Evolutionary conservation across 169 alveolate genomes (phyloP).

Genomic region (Cryptosporidium xiaoi): DNA sequence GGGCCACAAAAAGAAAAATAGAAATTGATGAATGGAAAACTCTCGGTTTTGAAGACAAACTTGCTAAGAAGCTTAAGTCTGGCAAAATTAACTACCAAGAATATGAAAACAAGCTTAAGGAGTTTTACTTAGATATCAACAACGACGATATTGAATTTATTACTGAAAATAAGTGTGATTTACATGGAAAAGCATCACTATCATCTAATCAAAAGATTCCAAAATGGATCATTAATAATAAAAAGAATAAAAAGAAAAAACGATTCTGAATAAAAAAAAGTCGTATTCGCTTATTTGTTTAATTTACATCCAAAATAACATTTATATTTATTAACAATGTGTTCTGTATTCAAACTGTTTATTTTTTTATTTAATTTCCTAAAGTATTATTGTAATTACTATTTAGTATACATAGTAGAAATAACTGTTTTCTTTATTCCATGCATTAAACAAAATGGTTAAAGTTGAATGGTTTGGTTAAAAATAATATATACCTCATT

Average conservation of each 20-base stretch:
- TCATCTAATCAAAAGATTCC: conserved; percentile 17
- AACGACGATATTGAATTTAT: neutral
- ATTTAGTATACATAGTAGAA: no score
- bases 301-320: no score
- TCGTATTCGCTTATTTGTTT: no score
- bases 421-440: no score
- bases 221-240: conserved; percentile 38
- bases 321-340: no score
- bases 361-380: no score
- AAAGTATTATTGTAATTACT: no score
- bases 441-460: no score
- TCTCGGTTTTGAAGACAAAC: conserved; percentile 83
- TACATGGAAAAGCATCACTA: neutral
- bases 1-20: conserved; percentile 78
- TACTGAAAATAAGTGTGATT: neutral
- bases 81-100: conserved; percentile 82
- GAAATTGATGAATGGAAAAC: conserved; percentile 85
- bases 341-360: no score
- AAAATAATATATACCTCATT: no score
- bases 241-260: conserved; percentile 48
- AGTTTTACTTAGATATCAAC: conserved; percentile 4
- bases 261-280: neutral
- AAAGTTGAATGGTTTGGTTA: no score
- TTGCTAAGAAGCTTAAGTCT: conserved; percentile 86
- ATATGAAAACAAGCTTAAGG: conserved; percentile 21